These are phyloP conservation scores for Sugiyamaella neomexicana DNA, from an alignment of 1,139 yeast genomes.

Conservation along the genomic window DNA sequence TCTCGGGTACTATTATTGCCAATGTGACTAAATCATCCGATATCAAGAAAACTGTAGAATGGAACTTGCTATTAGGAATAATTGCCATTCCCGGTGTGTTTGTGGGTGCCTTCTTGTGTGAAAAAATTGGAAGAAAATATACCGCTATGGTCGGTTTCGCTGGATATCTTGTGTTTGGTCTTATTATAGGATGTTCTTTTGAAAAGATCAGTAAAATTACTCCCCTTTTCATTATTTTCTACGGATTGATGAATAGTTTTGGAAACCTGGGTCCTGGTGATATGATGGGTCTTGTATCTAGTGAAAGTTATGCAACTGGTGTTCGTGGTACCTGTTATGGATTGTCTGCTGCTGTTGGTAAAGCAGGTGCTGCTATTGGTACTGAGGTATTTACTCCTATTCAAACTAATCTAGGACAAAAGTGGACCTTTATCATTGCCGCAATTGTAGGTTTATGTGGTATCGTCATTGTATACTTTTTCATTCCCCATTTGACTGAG, in stretches of 20 bases:
- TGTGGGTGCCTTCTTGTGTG: conserved; percentile 56
- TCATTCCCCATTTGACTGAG: conserved; percentile 69
- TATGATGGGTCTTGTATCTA: conserved; percentile 65
- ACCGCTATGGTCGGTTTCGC: conserved; percentile 59
- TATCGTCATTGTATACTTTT: conserved; percentile 57
- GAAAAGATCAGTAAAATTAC: conserved; percentile 50
- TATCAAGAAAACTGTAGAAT: conserved; percentile 53
- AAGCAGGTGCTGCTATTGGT: conserved; percentile 57
- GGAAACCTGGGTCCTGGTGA: conserved; percentile 82
- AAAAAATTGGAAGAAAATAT: conserved; percentile 56
- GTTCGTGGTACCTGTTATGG: conserved; percentile 67
- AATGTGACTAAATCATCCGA: conserved; percentile 47
- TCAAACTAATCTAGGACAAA: conserved; percentile 43
- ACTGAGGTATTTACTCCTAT: conserved; percentile 50
- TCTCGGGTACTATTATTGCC: conserved; percentile 54
- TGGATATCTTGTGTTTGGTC: conserved; percentile 60
- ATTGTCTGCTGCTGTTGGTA: conserved; percentile 54
- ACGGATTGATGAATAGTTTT: conserved; percentile 56
- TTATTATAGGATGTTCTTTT: conserved; percentile 58
- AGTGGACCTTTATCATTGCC: conserved; percentile 58
- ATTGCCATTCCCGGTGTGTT: conserved; percentile 61
- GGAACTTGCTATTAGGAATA: conserved; percentile 56
- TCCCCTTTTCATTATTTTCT: conserved; percentile 58
- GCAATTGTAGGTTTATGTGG: conserved; percentile 72
- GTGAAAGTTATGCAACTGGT: conserved; percentile 73